Evolutionary conservation across 2,329 filamentous ascomycete species (phyloP), one percentile per base, ranked within the genome.

Genomic region (Pyricularia grisea): DNA sequence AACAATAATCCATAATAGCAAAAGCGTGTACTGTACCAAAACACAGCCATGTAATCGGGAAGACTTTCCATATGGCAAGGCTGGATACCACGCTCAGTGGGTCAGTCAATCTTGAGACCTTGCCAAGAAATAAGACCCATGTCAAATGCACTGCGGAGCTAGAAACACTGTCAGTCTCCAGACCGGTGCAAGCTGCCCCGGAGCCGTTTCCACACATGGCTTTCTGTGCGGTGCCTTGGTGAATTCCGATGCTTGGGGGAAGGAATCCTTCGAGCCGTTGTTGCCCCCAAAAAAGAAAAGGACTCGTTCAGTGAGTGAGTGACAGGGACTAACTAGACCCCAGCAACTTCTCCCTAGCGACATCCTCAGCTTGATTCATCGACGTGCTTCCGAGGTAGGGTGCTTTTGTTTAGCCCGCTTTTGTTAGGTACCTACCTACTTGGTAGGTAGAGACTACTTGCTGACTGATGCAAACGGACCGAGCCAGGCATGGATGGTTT

Each of bases 41-140:
- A 9, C 11, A 33, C n/a, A 33, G 30, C 28, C 28, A 23, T 65
- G 30, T 23, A 6, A 36, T 65, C 42, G 42, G 42, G 17, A 50
- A 50, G 42, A 50, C 42, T 50, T 50, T 50, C 42, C 42, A n/a
- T 20, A 50, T 50, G 42, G 42, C 42, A 50, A 50, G 14, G 42
- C 42, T 50, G 42, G 20, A 50, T 50, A 50, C 42, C 42, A 42
- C 65, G 12, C 33, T 36, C 23, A 42, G 67, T 68, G 67, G 67
- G 67, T 68, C 67, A 68, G 67, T 68, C 67, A 68, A 55, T 61
- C 50, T 61, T 68, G 67, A 68, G 67, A 68, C 67, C 55, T 68
- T 68, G 67, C 67, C 67, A 68, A 68, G 67, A 68, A 61, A n/a
- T n/a, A 3, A 3, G 23, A 23, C 9, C 58, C 58, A 25, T 61